Conservation (phyloP, 1,284 basidiomycete genomes). For the Apiotrichum sp. region DNA sequence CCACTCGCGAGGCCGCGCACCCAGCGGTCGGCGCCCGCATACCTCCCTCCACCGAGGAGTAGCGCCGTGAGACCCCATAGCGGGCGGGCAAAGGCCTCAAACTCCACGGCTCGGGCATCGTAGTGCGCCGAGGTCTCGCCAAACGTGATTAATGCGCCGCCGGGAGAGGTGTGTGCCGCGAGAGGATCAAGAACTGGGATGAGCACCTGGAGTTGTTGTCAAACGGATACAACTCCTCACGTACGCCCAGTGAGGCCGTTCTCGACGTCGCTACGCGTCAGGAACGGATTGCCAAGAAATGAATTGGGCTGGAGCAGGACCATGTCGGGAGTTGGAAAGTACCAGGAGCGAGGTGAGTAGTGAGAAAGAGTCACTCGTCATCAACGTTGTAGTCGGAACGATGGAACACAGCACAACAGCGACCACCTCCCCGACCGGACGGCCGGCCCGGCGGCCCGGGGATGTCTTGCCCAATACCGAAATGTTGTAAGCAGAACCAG, state of each 20-base stretch:
- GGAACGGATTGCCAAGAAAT: conserved; percentile 53
- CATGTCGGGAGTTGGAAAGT: conserved; percentile 9
- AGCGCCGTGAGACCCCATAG: conserved; percentile 68
- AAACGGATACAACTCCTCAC: too few relatives aligned
- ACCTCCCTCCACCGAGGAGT: conserved; percentile 56
- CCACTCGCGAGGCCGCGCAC: conserved; percentile 60
- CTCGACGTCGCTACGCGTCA: conserved; percentile 57
- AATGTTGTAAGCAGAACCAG: too few relatives aligned
- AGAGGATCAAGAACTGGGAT: conserved; percentile 58
- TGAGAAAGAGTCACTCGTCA: too few relatives aligned
- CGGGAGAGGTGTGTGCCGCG: conserved; percentile 61
- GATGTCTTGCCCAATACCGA: too few relatives aligned
- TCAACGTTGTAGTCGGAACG: too few relatives aligned
- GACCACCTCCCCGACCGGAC: too few relatives aligned
- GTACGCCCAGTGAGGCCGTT: conserved; percentile 52
- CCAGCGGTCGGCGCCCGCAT: conserved; percentile 58
- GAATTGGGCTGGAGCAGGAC: conserved; percentile 24
- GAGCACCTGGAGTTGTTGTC: too few relatives aligned
- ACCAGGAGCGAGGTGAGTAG: too few relatives aligned
- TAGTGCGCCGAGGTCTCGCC: conserved; percentile 69
- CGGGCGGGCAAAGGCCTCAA: conserved; percentile 69
- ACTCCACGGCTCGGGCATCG: conserved; percentile 64
- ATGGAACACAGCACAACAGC: too few relatives aligned
- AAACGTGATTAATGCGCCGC: conserved; percentile 63
- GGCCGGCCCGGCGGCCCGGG: too few relatives aligned